Percentiles rank a stretch among this genome's conserved stretches.
Evolutionary conservation across 441 rosid species (phyloP).

Genomic region (Arabidopsis hybrid): DNA sequence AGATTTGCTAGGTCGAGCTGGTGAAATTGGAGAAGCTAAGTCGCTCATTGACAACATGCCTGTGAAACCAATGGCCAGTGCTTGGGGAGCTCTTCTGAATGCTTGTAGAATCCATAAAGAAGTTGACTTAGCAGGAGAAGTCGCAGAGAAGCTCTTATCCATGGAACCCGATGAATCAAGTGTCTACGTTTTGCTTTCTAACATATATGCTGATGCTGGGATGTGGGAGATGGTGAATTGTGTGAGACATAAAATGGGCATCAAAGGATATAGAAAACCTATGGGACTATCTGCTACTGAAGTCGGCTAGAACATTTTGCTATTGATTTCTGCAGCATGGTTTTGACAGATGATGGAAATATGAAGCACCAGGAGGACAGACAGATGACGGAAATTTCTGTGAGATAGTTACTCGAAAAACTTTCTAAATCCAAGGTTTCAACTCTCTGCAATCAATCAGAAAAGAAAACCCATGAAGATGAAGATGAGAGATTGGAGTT

Average conservation of each 20-base stretch:
- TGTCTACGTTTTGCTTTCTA: slow-evolving; percentile 45
- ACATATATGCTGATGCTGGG: slow-evolving; percentile 50
- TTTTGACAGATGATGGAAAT: slow-evolving; percentile 4
- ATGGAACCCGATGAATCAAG: slow-evolving; percentile 40
- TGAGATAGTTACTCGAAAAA: neutral
- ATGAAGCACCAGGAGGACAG: slow-evolving; percentile 8
- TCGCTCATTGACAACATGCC: slow-evolving; percentile 44
- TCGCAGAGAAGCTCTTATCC: slow-evolving; percentile 45
- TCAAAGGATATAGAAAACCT: slow-evolving; percentile 39
- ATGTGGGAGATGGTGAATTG: slow-evolving; percentile 46
- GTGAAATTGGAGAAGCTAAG: slow-evolving; percentile 45
- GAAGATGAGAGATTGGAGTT: slow-evolving; percentile 7
- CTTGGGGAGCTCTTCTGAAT: slow-evolving; percentile 52
- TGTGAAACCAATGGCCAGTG: slow-evolving; percentile 46
- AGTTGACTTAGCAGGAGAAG: slow-evolving; percentile 47
- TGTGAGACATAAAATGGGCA: slow-evolving; percentile 42
- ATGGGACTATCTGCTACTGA: slow-evolving; percentile 38
- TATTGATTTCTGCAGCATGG: slow-evolving; percentile 18
- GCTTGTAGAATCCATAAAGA: slow-evolving; percentile 50
- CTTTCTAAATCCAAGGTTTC: neutral
- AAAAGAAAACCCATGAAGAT: slow-evolving; percentile 5
- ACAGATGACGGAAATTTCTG: neutral
- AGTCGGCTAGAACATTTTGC: slow-evolving; percentile 32
- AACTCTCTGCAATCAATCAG: neutral
- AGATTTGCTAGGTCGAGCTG: slow-evolving; percentile 49